Percentiles rank a stretch among this genome's conserved stretches.
phyloP scores from a whole-genome alignment of 2,329 filamentous ascomycete species.

The Harringtonia aguacate region DNA sequence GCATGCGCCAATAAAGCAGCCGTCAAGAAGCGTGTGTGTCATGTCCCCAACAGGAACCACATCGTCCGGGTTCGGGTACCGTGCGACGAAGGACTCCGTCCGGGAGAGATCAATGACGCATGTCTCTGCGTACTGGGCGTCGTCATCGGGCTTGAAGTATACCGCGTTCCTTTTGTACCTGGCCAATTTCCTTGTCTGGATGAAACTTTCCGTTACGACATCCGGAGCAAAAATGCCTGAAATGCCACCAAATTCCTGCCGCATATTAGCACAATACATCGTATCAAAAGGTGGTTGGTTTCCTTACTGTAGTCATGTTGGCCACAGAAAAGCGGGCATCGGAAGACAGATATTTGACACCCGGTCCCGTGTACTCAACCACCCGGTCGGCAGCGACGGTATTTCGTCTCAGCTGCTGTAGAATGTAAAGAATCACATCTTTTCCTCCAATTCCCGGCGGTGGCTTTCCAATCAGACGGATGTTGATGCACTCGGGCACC shows the following conservation, averaged over 20 bases:
- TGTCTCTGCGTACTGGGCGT: conserved; percentile 23
- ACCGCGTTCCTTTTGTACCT: conserved; percentile 20
- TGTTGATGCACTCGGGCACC: conserved; percentile 23
- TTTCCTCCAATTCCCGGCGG: conserved; percentile 24
- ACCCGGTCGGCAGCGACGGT: conserved; percentile 26
- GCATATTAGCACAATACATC: too few relatives aligned
- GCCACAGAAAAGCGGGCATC: conserved; percentile 28
- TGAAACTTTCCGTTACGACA: conserved; percentile 17
- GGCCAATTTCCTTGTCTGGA: too few relatives aligned
- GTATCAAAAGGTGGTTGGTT: neutral
- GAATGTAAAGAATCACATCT: conserved; percentile 26
- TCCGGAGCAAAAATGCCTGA: conserved; percentile 31
- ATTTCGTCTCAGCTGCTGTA: conserved; percentile 25
- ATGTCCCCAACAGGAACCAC: conserved; percentile 27
- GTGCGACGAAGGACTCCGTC: conserved; percentile 26
- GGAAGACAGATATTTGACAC: conserved; percentile 19
- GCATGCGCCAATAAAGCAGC: conserved; percentile 35
- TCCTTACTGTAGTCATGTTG: conserved; percentile 18
- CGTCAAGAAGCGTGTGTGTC: conserved; percentile 23
- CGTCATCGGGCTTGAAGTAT: conserved; percentile 29
- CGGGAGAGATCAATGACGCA: conserved; percentile 25
- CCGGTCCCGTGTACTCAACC: conserved; percentile 26
- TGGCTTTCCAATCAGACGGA: conserved; percentile 21
- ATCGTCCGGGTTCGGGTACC: conserved; percentile 30
- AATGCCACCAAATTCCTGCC: conserved; percentile 28